Evolutionary conservation across 2,329 filamentous ascomycete genomes (phyloP), one percentile per base, ranked within the genome.

Genomic region (Monilinia vaccinii-corymbosi): DNA sequence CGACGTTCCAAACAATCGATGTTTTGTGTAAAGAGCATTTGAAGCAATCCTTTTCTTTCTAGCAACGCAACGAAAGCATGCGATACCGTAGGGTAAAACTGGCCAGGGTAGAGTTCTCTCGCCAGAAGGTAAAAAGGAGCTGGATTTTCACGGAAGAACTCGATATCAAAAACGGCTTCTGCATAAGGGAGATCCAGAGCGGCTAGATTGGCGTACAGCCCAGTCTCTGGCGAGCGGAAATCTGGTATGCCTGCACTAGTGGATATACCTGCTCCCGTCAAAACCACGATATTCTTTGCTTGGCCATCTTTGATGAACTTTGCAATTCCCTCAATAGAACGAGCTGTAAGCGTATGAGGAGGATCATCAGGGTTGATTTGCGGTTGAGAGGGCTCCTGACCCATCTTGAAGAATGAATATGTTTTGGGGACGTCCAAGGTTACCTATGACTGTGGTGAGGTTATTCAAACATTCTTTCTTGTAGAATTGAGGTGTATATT

Each of bases 11-110:
- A 80, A 69, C 91, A 96, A 75, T 99, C 94, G 66, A 99, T 97
- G 71, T 99, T 99, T 71, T 99, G 94, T 0, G 94, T 97, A 73
- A 97, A 99, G 57, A 94, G 82, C 78, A 91, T 94, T 65, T 87
- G 77, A 28, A 99, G 77, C 45, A 93, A 77, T 4, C 83, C 84
- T 75, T 95, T 96, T 62, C 85, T 78, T 60, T 92, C 82, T 18
- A 97, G 83, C 28, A 99, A 78, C 16, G 84, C 81, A 68, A 99
- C 86, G 74, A 99, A 99, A 40, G 84, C 87, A 75, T 99, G 94
- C 2, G 91, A 88, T 58, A 97, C 79, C 1, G 94, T 99, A 0
- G 94, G 94, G 58, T 86, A 81, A 76, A 89, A 97, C 68, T 87
- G 88, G 21, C 92, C 93, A 0, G 94, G 94, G 70, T 96, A 96